Evolutionary conservation across 2,329 filamentous ascomycete species (phyloP), one percentile per base, ranked within the genome.

Genomic region (Dissoconium aciculare): DNA sequence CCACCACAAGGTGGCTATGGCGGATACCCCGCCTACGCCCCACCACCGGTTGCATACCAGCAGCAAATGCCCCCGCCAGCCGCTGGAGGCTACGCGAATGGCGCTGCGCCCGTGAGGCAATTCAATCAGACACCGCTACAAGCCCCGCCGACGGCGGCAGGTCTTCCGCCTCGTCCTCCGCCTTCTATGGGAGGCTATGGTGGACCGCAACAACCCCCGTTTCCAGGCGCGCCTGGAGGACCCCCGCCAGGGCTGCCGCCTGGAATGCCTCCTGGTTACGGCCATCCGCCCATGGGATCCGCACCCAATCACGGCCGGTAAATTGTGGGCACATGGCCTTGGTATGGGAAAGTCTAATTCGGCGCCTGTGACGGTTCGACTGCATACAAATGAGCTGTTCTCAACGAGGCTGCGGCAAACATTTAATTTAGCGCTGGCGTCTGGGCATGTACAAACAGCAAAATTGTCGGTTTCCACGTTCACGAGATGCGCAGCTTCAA

Each of bases 91-190:
- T 8, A 8, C n/a, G 19, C n/a, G 8, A 23, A 23, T 23, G 19
- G 19, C 8, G 8, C 19, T 23, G 19, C 8, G 8, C 19, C 19
- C 8, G 19, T 8, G 17, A 45, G 50, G 38, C 39, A 43, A 14
- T 47, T 43, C 37, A 45, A 44, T 15, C 54, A 52, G 38, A 50
- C 61, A 33, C 63, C 71, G 16, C 65, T 75, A 10, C 65, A 69
- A 10, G 69, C 72, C 28, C 69, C 73, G 17, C 66, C 69, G 10
- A 60, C 66, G 5, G 67, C 66, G 15, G 64, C 67, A 11, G 71
- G 71, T 10, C 52, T 75, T 15, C 77, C 78, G 23, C 73, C 76
- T 34, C 62, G 77, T 23, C 78, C 78, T n/a, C 78, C 78, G 3
- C 73, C 74, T 11, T 71, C 66, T 11, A 71, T 76, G 45, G 72